Conservation (phyloP, 768 basidiomycete genomes). For the Neoboletus brunneissimus region DNA sequence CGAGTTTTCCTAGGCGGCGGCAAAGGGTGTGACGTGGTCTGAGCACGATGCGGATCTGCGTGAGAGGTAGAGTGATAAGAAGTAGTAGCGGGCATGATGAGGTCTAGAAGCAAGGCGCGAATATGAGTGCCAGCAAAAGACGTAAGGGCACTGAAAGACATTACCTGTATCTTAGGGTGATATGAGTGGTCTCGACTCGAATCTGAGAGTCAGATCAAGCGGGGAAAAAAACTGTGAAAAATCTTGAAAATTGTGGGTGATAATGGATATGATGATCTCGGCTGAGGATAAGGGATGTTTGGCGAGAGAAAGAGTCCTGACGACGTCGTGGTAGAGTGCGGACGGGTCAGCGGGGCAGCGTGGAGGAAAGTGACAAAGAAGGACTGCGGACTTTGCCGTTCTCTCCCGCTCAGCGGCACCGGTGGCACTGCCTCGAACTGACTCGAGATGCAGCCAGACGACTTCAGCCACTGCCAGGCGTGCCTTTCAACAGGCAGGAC, state of each 20-base stretch:
- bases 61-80: conserved; percentile 35
- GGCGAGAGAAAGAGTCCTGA: background rate
- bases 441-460: conserved; percentile 6
- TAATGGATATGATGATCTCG: conserved; percentile 9
- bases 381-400: conserved; percentile 29
- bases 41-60: conserved; percentile 29
- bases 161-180: conserved; percentile 36
- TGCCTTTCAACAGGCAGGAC: conserved; percentile 55
- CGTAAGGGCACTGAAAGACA: conserved; percentile 22
- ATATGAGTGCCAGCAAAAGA: conserved; percentile 15
- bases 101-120: conserved; percentile 10
- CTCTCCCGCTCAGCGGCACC: conserved; percentile 22
- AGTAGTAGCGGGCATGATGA: conserved; percentile 47
- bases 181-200: conserved; percentile 25
- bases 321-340: conserved; percentile 8
- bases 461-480: conserved; percentile 43
- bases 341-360: conserved; percentile 18
- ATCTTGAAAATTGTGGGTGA: conserved; percentile 10
- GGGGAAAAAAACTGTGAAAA: conserved; percentile 24
- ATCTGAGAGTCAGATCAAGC: conserved; percentile 25
- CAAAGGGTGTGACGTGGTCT: conserved; percentile 33
- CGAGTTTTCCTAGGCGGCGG: conserved; percentile 37
- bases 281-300: conserved; percentile 14
- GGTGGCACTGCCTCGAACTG: conserved; percentile 20
- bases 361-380: conserved; percentile 31